These are phyloP conservation scores for Calonectria pseudoreteaudii DNA, from an alignment of 2,329 filamentous ascomycete species.

Conservation along the genomic window DNA sequence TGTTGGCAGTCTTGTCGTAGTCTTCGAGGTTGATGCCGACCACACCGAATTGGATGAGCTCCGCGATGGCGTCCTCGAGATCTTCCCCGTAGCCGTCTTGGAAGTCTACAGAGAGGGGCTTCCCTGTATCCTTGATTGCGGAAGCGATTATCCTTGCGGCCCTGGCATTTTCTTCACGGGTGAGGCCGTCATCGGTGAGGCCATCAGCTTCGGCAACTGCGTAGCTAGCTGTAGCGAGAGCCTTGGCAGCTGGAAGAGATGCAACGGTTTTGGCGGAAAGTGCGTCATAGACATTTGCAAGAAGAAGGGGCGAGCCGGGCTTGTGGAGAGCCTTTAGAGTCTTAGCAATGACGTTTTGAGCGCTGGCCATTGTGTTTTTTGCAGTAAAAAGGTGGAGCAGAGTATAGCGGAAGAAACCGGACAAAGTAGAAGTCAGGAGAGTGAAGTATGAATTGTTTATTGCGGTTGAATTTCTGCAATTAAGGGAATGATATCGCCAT, in stretches of 20 bases:
- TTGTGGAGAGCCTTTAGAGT: slow-evolving; percentile 1
- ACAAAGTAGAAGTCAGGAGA: too few species aligned
- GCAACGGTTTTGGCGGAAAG: background rate
- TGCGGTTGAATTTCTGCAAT: too few species aligned
- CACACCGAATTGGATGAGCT: background rate
- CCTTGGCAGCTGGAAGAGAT: background rate
- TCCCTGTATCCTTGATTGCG: background rate
- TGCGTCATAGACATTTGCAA: slow-evolving; percentile 5
- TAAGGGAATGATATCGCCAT: background rate
- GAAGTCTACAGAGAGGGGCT: slow-evolving; percentile 3
- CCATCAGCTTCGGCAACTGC: background rate
- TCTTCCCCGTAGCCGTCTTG: slow-evolving; percentile 4
- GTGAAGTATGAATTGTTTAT: too few species aligned
- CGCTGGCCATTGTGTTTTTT: background rate
- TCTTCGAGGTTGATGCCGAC: slow-evolving; percentile 1
- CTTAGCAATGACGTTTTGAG: background rate
- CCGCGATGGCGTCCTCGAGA: background rate
- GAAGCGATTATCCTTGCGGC: background rate
- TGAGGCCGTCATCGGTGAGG: background rate
- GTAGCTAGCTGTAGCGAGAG: background rate
- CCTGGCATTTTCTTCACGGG: background rate
- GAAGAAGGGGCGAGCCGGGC: background rate
- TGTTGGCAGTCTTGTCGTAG: slow-evolving; percentile 1
- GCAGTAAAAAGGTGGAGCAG: background rate
- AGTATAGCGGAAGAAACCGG: background rate